Percentiles rank a stretch among this genome's conserved stretches.
Conservation (phyloP, 306 rosid genomes). For the Cicer arietinum region DNA sequence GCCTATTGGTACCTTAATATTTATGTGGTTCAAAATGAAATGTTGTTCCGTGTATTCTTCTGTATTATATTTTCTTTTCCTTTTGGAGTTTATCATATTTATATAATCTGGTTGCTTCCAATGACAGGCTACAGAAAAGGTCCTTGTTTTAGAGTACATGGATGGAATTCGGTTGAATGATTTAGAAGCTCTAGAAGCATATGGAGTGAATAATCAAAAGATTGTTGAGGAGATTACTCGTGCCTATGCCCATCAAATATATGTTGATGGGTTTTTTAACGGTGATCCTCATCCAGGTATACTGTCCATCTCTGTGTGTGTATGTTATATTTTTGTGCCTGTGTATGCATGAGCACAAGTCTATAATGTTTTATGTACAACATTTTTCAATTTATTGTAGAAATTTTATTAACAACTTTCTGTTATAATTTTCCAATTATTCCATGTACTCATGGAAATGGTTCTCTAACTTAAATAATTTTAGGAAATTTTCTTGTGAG, state of each 20-base stretch:
- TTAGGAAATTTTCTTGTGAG: constrained; percentile 98
- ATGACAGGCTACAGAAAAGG: constrained; percentile 84
- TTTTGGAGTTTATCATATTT: constrained; percentile 39
- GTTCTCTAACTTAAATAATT: constrained; percentile 37
- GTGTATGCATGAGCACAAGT: constrained; percentile 2
- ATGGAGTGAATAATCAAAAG: constrained; percentile 83
- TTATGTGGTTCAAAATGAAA: constrained; percentile 10
- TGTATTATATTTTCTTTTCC: constrained; percentile 8
- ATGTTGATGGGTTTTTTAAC: constrained; percentile 94
- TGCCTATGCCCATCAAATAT: constrained; percentile 97
- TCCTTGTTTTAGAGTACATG: constrained; percentile 92
- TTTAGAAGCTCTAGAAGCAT: constrained; percentile 70
- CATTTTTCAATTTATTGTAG: constrained; percentile 22
- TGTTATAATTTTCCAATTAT: constrained; percentile 22
- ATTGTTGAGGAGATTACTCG: constrained; percentile 95
- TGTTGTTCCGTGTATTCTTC: constrained; percentile 15
- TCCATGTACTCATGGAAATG: constrained; percentile 33
- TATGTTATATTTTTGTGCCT: neutral
- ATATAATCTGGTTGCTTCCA: constrained; percentile 44
- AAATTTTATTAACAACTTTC: neutral
- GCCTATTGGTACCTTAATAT: constrained; percentile 9
- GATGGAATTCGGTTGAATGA: constrained; percentile 98
- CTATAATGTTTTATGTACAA: neutral
- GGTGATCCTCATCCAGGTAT: constrained; percentile 99
- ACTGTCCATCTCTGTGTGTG: constrained; percentile 15